phyloP scores from a whole-genome alignment of 768 basidiomycete genomes.

The Amyloporia xantha region DNA sequence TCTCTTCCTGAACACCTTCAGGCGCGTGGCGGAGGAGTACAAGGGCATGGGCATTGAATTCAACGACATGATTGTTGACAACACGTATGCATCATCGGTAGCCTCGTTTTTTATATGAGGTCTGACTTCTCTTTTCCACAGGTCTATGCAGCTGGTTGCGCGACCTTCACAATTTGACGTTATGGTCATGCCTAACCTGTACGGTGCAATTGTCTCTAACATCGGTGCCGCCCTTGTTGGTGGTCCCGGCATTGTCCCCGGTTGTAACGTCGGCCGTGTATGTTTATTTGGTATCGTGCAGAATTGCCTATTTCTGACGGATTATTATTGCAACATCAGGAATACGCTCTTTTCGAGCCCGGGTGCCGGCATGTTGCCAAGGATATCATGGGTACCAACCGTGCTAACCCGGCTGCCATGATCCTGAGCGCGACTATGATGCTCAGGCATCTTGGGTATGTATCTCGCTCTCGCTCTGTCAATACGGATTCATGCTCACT shows the following conservation, averaged over 20 bases:
- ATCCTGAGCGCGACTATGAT: constrained; percentile 97
- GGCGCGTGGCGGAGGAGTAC: constrained; percentile 94
- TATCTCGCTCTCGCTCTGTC: constrained; percentile 16
- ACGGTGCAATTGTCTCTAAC: constrained; percentile 96
- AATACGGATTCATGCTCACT: neutral
- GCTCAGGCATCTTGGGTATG: constrained; percentile 91
- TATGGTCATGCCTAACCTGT: constrained; percentile 98
- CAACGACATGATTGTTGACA: constrained; percentile 99
- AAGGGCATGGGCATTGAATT: constrained; percentile 83
- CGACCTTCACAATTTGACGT: constrained; percentile 96
- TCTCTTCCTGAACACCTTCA: constrained; percentile 98
- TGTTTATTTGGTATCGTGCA: constrained; percentile 14
- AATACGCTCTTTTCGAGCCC: constrained; percentile 97
- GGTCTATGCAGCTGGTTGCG: constrained; percentile 98
- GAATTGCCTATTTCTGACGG: neutral
- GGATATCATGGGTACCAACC: constrained; percentile 95
- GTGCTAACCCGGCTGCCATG: constrained; percentile 96
- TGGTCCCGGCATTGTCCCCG: constrained; percentile 96
- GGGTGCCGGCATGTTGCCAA: constrained; percentile 94
- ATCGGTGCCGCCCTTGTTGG: constrained; percentile 98
- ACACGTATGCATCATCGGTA: constrained; percentile 63
- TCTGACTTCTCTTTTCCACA: constrained; percentile 20
- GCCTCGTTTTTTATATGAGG: neutral
- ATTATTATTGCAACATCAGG: constrained; percentile 41
- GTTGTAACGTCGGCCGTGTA: constrained; percentile 94